These are phyloP conservation scores for Phytophthora chlamydospora DNA, from an alignment of 352 stramenopile species.

Conservation along the genomic window DNA sequence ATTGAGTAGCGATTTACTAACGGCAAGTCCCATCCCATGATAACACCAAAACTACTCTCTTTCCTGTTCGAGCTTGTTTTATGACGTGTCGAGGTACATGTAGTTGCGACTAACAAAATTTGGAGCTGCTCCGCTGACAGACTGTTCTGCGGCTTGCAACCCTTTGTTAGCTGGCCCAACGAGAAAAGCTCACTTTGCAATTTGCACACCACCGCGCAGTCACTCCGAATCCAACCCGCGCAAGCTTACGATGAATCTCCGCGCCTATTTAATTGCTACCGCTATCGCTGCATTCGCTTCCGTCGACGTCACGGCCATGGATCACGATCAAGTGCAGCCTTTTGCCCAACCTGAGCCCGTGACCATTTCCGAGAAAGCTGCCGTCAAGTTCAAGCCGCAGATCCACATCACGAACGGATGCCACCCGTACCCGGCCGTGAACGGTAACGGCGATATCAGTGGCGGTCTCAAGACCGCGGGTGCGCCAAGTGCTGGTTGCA, in stretches of 20 bases:
- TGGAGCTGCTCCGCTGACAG: no score
- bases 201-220: no score
- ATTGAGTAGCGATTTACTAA: no score
- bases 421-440: slow-evolving; percentile 3
- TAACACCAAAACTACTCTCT: no score
- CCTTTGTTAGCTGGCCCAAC: no score
- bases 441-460: not conserved
- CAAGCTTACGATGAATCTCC: not conserved
- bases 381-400: slow-evolving; percentile 3
- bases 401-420: slow-evolving; percentile 7
- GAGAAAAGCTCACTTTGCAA: not conserved
- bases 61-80: no score
- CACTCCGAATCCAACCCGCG: no score
- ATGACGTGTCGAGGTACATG: no score
- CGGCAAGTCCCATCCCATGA: no score
- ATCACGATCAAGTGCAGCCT: slow-evolving; percentile 7
- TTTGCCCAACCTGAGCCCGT: slow-evolving; percentile 1
- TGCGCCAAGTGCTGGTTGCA: not conserved
- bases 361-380: slow-evolving; percentile 4
- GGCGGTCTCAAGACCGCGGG: not conserved
- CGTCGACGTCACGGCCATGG: not conserved
- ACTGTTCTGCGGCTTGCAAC: not conserved
- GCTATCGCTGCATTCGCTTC: not conserved
- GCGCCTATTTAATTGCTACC: not conserved
- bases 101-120: no score